Evolutionary conservation across 805 yeast species (phyloP), one percentile per base, ranked within the genome.

Genomic region (Yamadazyma olivae): DNA sequence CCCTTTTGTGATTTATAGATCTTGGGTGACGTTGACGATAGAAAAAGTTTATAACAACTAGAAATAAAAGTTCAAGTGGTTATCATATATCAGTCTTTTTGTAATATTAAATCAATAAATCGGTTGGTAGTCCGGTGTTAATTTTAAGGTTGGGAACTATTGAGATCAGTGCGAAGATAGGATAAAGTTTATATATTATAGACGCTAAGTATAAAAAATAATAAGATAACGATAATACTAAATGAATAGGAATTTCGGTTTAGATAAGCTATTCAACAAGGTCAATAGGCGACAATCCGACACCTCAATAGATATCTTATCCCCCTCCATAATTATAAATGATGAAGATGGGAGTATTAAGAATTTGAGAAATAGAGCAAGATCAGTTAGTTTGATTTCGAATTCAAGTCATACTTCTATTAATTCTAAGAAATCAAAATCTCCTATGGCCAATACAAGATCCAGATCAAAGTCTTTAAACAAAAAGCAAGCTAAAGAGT

Each of bases 401-500:
- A 39, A 33, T 23, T 17, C 33, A 9, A 29, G 40, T 20, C 24
- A 30, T 13, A 33, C 16, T 15, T 16, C 38, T 17, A 18, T 36
- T 20, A 27, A 34, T 35, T 7, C 30, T 17, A 24, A 17, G 28
- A 6, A 31, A 30, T 39, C 42, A 3, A 30, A 29, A 16, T 20
- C 27, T n/a, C 38, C 41, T 18, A 15, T 16, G 5, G 20, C 13
- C 6, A 32, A 17, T n/a, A 27, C 17, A 9, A 22, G 41, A 15
- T 21, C 24, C 12, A 27, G 51, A 47, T 14, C 48, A 42, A 31
- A 46, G 51, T 39, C 45, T 26, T 32, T 40, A 4, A 38, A 42
- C 20, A 59, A 55, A 36, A 60, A 56, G 30, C 57, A 49, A 25
- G 57, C 69, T 15, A 63, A 59, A 35, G 65, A 60, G 32, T 57